Evolutionary conservation across 768 basidiomycete genomes (phyloP).

Genomic region (Erythrobasidium yunnanense): DNA sequence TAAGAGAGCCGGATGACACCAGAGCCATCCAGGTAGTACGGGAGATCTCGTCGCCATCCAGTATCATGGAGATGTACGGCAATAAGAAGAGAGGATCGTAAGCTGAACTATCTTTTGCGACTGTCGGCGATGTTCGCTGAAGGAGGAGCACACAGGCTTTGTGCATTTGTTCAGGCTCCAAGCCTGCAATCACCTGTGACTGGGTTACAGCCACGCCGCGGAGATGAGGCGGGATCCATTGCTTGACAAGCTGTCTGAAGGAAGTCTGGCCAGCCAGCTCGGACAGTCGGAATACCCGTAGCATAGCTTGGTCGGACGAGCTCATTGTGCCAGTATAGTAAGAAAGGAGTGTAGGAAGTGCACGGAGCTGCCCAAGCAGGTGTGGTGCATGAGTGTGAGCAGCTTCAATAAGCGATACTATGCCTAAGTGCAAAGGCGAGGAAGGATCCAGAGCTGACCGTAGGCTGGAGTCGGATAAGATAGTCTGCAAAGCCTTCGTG

Average conservation of each 20-base stretch:
- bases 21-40: conserved; percentile 69
- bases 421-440: background rate
- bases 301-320: conserved; percentile 58
- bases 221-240: conserved; percentile 32
- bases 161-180: conserved; percentile 58
- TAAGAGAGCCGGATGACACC: conserved; percentile 66
- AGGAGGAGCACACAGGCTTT: conserved; percentile 54
- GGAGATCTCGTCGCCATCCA: conserved; percentile 51
- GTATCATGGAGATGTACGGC: conserved; percentile 55
- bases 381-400: background rate
- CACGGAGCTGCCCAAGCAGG: background rate
- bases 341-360: conserved; percentile 59
- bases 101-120: conserved; percentile 43
- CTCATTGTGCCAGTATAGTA: conserved; percentile 59
- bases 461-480: conserved; percentile 34
- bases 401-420: background rate
- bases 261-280: conserved; percentile 3
- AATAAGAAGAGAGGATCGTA: conserved; percentile 76
- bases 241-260: background rate
- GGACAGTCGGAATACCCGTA: conserved; percentile 27
- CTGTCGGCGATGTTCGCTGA: conserved; percentile 46
- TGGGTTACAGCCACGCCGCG: conserved; percentile 51
- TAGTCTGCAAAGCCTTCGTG: background rate
- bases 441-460: conserved; percentile 56
- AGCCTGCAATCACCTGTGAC: conserved; percentile 57